phyloP scores from a whole-genome alignment of 2,329 filamentous ascomycete genomes.

The Pezicula radicicola region DNA sequence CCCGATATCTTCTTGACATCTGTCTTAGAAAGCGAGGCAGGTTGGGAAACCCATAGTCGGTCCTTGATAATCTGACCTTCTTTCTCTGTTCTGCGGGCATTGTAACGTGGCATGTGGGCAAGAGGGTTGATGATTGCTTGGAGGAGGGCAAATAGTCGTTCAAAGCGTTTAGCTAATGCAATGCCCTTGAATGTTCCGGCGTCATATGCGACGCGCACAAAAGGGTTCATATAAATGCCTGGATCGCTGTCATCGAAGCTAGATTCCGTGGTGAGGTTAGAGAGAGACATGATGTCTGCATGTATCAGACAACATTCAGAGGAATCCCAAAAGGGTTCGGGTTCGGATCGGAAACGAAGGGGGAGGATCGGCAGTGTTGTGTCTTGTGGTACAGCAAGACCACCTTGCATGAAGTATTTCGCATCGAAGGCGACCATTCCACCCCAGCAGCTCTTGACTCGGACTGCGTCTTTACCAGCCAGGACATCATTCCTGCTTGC shows the following conservation, averaged over 20 bases:
- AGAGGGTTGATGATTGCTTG: conserved; percentile 57
- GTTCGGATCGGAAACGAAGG: conserved; percentile 54
- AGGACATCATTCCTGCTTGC: conserved; percentile 62
- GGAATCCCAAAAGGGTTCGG: conserved; percentile 58
- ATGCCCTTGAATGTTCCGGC: conserved; percentile 55
- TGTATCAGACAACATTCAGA: conserved; percentile 63
- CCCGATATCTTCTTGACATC: neutral
- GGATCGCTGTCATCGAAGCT: conserved; percentile 30
- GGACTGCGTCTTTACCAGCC: conserved; percentile 58
- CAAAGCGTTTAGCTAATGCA: conserved; percentile 57
- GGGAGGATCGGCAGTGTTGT: conserved; percentile 25
- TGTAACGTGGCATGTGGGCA: conserved; percentile 54
- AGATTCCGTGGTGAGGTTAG: conserved; percentile 5
- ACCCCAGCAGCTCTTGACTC: conserved; percentile 73
- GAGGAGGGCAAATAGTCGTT: conserved; percentile 58
- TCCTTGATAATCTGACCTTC: conserved; percentile 53
- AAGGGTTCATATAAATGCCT: conserved; percentile 73
- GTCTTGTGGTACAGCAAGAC: neutral
- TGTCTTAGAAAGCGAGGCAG: neutral
- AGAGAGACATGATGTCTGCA: conserved; percentile 39
- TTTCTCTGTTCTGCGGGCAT: conserved; percentile 57
- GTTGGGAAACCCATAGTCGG: conserved; percentile 42
- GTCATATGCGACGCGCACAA: conserved; percentile 68
- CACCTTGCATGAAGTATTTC: conserved; percentile 40
- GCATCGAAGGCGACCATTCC: conserved; percentile 70